phyloP scores from a whole-genome alignment of 768 basidiomycete species.

The Gymnopilus junonius region DNA sequence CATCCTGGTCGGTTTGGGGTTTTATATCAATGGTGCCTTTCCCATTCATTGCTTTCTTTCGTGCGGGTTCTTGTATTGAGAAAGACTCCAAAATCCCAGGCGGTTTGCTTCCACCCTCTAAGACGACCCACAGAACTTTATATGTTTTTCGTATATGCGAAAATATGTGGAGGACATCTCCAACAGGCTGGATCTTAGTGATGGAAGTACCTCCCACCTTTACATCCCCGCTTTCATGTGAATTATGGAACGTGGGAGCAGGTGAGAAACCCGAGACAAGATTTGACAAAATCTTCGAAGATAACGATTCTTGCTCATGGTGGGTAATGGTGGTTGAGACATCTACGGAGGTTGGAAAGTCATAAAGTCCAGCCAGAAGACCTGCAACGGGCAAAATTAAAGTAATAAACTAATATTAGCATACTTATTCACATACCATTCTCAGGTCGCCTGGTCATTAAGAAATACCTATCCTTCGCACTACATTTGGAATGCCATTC shows the following conservation, averaged over 20 bases:
- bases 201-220: slow-evolving; percentile 33
- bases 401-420: not conserved
- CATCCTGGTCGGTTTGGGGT: slow-evolving; percentile 15
- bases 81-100: slow-evolving; percentile 35
- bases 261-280: slow-evolving; percentile 28
- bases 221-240: slow-evolving; percentile 5
- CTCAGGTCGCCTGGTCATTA: slow-evolving; percentile 83
- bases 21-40: slow-evolving; percentile 8
- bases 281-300: slow-evolving; percentile 46
- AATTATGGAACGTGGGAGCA: slow-evolving; percentile 2
- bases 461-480: slow-evolving; percentile 57
- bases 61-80: slow-evolving; percentile 12
- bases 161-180: slow-evolving; percentile 81
- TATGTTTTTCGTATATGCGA: slow-evolving; percentile 92
- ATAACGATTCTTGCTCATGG: slow-evolving; percentile 39
- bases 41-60: slow-evolving; percentile 19
- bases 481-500: slow-evolving; percentile 62
- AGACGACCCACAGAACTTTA: slow-evolving; percentile 69
- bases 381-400: slow-evolving; percentile 50
- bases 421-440: slow-evolving; percentile 56
- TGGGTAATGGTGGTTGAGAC: slow-evolving; percentile 48
- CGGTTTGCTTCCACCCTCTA: slow-evolving; percentile 57
- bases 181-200: slow-evolving; percentile 51
- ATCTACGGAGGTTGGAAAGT: slow-evolving; percentile 76
- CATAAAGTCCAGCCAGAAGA: slow-evolving; percentile 86